Evolutionary conservation across 73 alveolate species (phyloP).

Genomic region (Blepharisma stoltei): DNA sequence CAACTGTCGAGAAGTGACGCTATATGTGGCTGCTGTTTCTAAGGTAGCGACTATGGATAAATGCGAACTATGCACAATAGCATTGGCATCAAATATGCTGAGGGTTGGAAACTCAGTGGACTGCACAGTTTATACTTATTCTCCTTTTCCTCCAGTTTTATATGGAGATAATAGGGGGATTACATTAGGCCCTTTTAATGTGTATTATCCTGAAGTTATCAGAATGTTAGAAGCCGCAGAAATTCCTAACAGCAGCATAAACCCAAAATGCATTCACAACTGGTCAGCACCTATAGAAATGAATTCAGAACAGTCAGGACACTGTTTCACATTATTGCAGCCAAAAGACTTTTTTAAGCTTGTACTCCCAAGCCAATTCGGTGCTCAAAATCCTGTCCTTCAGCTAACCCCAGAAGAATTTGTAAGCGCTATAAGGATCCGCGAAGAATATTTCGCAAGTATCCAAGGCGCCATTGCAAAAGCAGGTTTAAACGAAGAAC

Average conservation of each 20-base stretch:
- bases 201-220: constrained; percentile 60
- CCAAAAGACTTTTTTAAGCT: constrained; percentile 47
- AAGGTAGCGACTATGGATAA: constrained; percentile 72
- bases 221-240: constrained; percentile 64
- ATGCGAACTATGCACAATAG: constrained; percentile 76
- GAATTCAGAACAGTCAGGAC: constrained; percentile 19
- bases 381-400: constrained; percentile 50
- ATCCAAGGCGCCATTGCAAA: constrained; percentile 65
- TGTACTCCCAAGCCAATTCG: constrained; percentile 57
- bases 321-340: constrained; percentile 33
- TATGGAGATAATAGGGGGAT: constrained; percentile 89
- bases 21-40: constrained; percentile 78
- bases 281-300: constrained; percentile 57
- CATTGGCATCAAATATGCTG: constrained; percentile 62
- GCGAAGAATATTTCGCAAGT: constrained; percentile 60
- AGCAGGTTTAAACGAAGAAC: constrained; percentile 67
- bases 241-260: constrained; percentile 34
- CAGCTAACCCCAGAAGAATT: constrained; percentile 76
- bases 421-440: constrained; percentile 53
- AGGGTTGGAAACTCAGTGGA: constrained; percentile 88
- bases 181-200: constrained; percentile 88
- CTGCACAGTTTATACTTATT: constrained; percentile 68
- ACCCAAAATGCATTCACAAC: constrained; percentile 55
- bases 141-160: constrained; percentile 70
- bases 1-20: constrained; percentile 74